Evolutionary conservation across 192 early-diverging fungal species (phyloP).

Genomic region (Linnemannia hyalina): DNA sequence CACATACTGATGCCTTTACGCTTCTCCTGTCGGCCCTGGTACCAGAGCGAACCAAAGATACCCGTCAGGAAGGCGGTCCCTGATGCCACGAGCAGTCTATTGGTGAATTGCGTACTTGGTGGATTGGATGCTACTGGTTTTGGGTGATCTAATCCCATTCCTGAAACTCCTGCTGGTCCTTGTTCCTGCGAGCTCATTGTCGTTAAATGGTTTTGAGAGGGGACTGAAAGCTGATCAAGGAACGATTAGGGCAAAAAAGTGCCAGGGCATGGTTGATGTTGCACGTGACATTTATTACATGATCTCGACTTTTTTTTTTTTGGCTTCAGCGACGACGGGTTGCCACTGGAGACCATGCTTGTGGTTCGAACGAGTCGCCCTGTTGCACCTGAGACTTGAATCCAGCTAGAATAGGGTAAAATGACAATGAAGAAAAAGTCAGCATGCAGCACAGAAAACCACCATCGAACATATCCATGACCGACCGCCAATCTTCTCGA

Average conservation of each 20-base stretch:
- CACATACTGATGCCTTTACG: conserved; percentile 39
- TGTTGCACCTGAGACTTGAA: conserved; percentile 55
- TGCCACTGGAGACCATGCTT: conserved; percentile 47
- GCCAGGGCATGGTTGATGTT: neutral
- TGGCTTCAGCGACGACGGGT: conserved; percentile 27
- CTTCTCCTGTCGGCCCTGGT: conserved; percentile 43
- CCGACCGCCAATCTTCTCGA: neutral
- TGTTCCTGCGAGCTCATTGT: neutral
- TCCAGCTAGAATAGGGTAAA: conserved; percentile 17
- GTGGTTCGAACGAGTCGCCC: conserved; percentile 45
- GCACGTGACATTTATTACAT: neutral
- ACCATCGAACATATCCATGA: neutral
- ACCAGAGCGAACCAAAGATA: conserved; percentile 55
- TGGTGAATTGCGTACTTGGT: conserved; percentile 46
- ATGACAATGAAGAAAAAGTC: neutral
- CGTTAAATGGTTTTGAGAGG: neutral
- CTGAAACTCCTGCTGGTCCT: neutral
- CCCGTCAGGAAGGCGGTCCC: conserved; percentile 46
- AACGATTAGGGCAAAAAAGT: neutral
- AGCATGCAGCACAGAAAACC: neutral
- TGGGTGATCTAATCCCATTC: neutral
- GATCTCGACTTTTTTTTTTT: neutral
- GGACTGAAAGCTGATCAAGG: neutral
- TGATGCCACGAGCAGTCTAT: conserved; percentile 46
- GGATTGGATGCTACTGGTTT: conserved; percentile 24